Evolutionary conservation across 805 yeast genomes (phyloP).

Genomic region (Hanseniaspora thailandica): DNA sequence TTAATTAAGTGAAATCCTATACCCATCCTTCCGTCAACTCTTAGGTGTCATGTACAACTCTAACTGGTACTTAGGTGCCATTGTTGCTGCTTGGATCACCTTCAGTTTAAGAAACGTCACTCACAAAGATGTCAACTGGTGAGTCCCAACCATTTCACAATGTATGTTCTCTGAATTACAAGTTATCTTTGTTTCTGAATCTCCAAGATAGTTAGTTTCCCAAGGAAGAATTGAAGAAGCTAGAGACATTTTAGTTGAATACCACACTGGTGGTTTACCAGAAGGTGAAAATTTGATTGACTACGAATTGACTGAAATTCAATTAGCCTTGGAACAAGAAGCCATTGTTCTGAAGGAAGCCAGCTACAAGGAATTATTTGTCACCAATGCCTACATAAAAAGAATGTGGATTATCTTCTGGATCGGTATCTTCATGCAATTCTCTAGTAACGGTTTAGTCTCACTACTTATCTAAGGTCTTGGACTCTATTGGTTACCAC

Average conservation of each 20-base stretch:
- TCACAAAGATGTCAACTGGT: constrained; percentile 30
- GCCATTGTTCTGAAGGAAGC: constrained; percentile 24
- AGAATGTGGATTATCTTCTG: constrained; percentile 30
- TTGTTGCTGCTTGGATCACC: constrained; percentile 41
- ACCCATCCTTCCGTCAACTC: constrained; percentile 30
- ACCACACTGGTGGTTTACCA: constrained; percentile 6
- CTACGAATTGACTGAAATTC: constrained; percentile 20
- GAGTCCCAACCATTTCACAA: constrained; percentile 43
- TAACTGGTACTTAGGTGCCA: constrained; percentile 43
- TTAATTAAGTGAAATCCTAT: constrained; percentile 40
- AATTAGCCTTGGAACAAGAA: constrained; percentile 33
- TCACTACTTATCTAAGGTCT: constrained; percentile 41
- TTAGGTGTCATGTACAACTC: constrained; percentile 38
- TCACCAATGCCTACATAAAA: constrained; percentile 33
- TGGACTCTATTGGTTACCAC: constrained; percentile 42
- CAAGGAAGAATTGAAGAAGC: constrained; percentile 37
- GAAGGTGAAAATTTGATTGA: constrained; percentile 1
- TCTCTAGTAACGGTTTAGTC: constrained; percentile 42
- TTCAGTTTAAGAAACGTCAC: constrained; percentile 32
- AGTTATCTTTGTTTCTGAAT: constrained; percentile 33
- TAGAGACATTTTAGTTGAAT: constrained; percentile 27
- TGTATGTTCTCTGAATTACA: constrained; percentile 29
- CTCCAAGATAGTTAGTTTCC: constrained; percentile 36
- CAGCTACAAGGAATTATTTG: constrained; percentile 32
- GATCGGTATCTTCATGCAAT: constrained; percentile 33